Evolutionary conservation across 441 rosid genomes (phyloP).

Genomic region (Pelargonium cotyledonis): DNA sequence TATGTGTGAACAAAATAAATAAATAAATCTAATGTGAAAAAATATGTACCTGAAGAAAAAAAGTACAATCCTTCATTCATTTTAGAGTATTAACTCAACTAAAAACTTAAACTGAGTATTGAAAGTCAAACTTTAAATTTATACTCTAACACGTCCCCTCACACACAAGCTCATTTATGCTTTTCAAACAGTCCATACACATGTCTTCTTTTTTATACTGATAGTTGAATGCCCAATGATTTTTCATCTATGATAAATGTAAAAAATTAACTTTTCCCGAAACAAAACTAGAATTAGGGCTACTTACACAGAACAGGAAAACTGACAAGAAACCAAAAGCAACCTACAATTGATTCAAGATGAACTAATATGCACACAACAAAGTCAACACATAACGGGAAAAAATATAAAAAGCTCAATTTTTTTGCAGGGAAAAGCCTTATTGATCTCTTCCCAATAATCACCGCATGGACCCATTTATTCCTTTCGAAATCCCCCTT

Average conservation of each 20-base stretch:
- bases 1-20: background rate
- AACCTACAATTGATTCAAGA: background rate
- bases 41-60: background rate
- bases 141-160: too few species aligned
- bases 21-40: background rate
- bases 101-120: too few species aligned
- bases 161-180: too few species aligned
- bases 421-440: background rate
- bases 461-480: background rate
- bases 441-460: background rate
- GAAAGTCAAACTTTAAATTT: too few species aligned
- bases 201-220: too few species aligned
- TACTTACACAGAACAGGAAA: too few species aligned
- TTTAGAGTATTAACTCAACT: too few species aligned
- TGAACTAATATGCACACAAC: background rate
- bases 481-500: background rate
- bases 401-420: background rate
- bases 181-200: too few species aligned
- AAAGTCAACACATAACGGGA: background rate
- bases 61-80: background rate
- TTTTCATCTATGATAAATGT: background rate
- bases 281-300: too few species aligned
- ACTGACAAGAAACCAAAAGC: background rate
- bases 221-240: background rate
- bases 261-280: too few species aligned